These are phyloP conservation scores for Creolimax fragrantissima DNA, from an alignment of 78 protist genomes.

Conservation along the genomic window DNA sequence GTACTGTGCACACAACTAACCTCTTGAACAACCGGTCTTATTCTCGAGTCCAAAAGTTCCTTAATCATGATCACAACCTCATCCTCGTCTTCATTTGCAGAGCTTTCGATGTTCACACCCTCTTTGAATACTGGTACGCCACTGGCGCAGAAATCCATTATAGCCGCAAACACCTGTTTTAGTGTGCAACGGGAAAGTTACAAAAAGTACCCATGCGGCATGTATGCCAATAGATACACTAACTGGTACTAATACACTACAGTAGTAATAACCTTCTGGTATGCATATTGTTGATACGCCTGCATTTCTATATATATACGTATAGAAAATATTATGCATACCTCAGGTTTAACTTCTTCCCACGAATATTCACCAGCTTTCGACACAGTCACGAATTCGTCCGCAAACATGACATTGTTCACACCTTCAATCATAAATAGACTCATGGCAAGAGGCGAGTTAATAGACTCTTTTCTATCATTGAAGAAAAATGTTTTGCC, in stretches of 20 bases:
- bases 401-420: conserved; percentile 28
- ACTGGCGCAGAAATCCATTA: conserved; percentile 40
- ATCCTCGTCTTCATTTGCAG: background rate
- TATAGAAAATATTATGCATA: no score
- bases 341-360: conserved; percentile 28
- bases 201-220: no score
- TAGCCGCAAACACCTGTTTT: conserved; percentile 27
- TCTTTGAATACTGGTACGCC: conserved; percentile 27
- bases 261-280: no score
- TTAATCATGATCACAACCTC: conserved; percentile 54
- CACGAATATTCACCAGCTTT: conserved; percentile 34
- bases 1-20: background rate
- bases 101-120: background rate
- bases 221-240: no score
- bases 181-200: no score
- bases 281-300: no score
- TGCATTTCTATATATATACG: no score
- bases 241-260: no score
- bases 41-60: conserved; percentile 67
- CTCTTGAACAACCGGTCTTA: conserved; percentile 38
- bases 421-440: conserved; percentile 47
- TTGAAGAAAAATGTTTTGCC: background rate
- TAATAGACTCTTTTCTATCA: background rate
- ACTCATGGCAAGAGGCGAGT: conserved; percentile 46
- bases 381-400: conserved; percentile 54